Conservation (phyloP, 345 rosid species). For the Acer campestre region DNA sequence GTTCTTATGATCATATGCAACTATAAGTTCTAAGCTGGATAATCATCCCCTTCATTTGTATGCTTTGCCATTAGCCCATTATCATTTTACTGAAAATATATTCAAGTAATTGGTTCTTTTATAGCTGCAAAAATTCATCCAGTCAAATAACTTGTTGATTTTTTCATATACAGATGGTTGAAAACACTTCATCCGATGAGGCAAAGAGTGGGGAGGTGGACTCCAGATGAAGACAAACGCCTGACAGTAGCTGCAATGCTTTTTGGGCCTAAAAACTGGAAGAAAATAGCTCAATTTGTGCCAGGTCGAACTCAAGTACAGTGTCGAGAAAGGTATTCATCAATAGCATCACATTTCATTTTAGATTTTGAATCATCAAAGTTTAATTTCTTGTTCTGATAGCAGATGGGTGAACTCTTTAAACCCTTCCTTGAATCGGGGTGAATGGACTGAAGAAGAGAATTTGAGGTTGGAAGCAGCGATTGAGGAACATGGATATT, state of each 20-base stretch:
- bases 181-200: conserved; percentile 70
- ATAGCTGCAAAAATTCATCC: neutral
- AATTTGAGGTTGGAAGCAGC: conserved; percentile 68
- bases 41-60: neutral
- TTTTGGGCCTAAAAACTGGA: conserved; percentile 86
- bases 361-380: conserved; percentile 11
- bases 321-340: conserved; percentile 78
- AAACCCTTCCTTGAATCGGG: conserved; percentile 66
- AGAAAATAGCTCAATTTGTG: conserved; percentile 72
- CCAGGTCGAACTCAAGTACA: conserved; percentile 79
- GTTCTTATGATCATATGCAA: neutral
- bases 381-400: conserved; percentile 20
- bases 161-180: conserved; percentile 63
- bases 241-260: conserved; percentile 77
- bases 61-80: conserved; percentile 1
- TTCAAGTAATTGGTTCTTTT: neutral
- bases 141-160: neutral
- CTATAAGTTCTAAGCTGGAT: neutral
- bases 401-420: conserved; percentile 79
- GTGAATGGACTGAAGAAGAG: conserved; percentile 79
- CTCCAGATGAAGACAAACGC: conserved; percentile 64
- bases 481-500: conserved; percentile 55
- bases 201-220: conserved; percentile 63
- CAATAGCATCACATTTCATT: conserved; percentile 6
- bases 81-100: neutral